Evolutionary conservation across 345 rosid genomes (phyloP), one percentile per base, ranked within the genome.

Genomic region (Hypericum perforatum): DNA sequence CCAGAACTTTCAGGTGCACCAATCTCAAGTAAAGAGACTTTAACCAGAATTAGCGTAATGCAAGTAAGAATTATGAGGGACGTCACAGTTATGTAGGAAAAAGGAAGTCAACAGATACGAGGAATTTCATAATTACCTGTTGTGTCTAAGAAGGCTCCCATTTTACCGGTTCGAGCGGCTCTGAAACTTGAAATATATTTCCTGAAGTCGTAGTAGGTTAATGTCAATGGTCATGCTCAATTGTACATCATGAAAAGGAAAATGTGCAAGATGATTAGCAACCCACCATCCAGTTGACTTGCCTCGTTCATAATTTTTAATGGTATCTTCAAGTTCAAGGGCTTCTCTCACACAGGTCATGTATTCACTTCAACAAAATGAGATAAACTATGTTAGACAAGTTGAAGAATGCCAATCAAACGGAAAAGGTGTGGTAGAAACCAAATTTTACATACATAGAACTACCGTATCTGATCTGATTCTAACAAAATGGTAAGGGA

Each of bases 141-240:
- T 14, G 86, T 79, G 66, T 86, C 97, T 16, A 89, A 66, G 57
- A 74, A 29, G 49, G 77, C 45, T 16, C 92, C 99, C 65, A 81
- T 50, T 56, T 78, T 76, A 50, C 96, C 96, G 22, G 60, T 76
- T 63, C 88, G 76, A 54, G 43, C 63, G 52, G 83, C 67, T 74
- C 92, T 79, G 70, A 89, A 76, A 82, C 96, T 89, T 57, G 99
- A 94, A 49, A 94, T 60, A 61, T 80, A 94, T 80, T 72, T 84
- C 97, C 99, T 94, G 73, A 56, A 60, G 63, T 56, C 10, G 55
- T 38, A 56, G 43, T 45, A 68, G 37, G 53, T 37, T 37, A 45
- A 53, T 13, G 43, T 52, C 61, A 49, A 40, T 57, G 64, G 61
- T 55, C 38, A 52, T 40, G 45, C 39, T 39, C 12, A 55, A 22